Base-by-base conservation (phyloP, 495 filamentous ascomycete genomes). In the Jackrogersella minutella region DNA sequence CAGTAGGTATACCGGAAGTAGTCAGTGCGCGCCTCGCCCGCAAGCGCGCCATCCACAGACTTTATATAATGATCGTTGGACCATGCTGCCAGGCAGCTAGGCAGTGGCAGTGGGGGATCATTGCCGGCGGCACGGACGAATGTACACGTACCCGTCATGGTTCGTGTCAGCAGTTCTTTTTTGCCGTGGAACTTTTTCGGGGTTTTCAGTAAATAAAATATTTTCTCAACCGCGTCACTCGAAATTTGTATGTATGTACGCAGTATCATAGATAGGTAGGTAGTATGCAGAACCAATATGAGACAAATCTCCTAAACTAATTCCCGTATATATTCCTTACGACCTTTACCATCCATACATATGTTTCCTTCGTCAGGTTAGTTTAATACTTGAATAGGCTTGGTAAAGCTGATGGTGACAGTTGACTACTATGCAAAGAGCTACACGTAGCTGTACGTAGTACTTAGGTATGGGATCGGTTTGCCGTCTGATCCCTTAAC, bases 41-140 rank as follows among this genome's bases (percentile, higher is more conserved):
- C 46, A 59, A 53, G 59, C 60, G 66, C 60, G 55, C 55, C 55
- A 69, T 60, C 56, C 61, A 64, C 56, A 31, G 50, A 31, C 66
- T 69, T 69, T 65, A 69, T 69, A 69, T 69, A 61, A 61, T 46
- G 44, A 62, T 60, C 36, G 61, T 65, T 61, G 56, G 55, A 34
- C n/a, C n/a, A n/a, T n/a, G n/a, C n/a, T n/a, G n/a, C n/a, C n/a
- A n/a, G n/a, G n/a, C n/a, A n/a, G n/a, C n/a, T n/a, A n/a, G n/a
- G n/a, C 41, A 44, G 41, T 37, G 51, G 49, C 46, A 57, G 66
- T 58, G 56, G 66, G 52, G 58, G 28, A 52, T 28, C 34, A 65
- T 59, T 69, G 56, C 61, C 61, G 66, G 56, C 61, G 66, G 61
- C 56, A 58, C 36, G 61, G 58, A 51, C 16, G 24, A 44, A 53